Evolutionary conservation across 768 basidiomycete genomes (phyloP).

Genomic region (Lentinula boryana): DNA sequence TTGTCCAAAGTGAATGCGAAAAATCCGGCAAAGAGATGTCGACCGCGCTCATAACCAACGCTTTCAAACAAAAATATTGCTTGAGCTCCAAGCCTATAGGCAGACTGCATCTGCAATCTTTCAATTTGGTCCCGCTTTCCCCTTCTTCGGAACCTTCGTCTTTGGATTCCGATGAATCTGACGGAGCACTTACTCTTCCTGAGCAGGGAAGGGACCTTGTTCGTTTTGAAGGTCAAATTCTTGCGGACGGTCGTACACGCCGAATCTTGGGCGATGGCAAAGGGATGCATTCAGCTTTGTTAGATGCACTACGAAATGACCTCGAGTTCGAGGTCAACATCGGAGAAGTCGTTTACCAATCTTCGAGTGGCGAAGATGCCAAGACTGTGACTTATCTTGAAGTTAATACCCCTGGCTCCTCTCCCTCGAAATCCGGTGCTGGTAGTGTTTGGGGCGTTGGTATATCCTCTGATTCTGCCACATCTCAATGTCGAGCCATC

Average conservation of each 20-base stretch:
- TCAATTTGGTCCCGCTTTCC: conserved; percentile 45
- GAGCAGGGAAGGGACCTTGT: conserved; percentile 13
- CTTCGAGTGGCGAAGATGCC: conserved; percentile 62
- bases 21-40: conserved; percentile 76
- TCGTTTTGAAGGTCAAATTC: conserved; percentile 62
- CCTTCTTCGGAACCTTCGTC: conserved; percentile 34
- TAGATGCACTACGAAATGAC: conserved; percentile 64
- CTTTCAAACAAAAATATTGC: conserved; percentile 63
- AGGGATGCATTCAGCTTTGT: conserved; percentile 70
- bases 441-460: conserved; percentile 64
- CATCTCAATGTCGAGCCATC: conserved; percentile 67
- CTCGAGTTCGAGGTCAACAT: conserved; percentile 61
- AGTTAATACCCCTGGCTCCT: conserved; percentile 45
- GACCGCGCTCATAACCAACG: conserved; percentile 64
- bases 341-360: conserved; percentile 46
- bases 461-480: conserved; percentile 66
- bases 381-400: conserved; percentile 78
- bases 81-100: conserved; percentile 60
- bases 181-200: conserved; percentile 18
- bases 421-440: conserved; percentile 47
- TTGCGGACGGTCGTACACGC: conserved; percentile 58
- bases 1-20: conserved; percentile 71
- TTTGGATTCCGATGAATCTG: conserved; percentile 32
- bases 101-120: conserved; percentile 59
- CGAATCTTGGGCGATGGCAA: conserved; percentile 73